Base-by-base conservation (phyloP, 2,329 filamentous ascomycete species). In the Fusarium palustre region DNA sequence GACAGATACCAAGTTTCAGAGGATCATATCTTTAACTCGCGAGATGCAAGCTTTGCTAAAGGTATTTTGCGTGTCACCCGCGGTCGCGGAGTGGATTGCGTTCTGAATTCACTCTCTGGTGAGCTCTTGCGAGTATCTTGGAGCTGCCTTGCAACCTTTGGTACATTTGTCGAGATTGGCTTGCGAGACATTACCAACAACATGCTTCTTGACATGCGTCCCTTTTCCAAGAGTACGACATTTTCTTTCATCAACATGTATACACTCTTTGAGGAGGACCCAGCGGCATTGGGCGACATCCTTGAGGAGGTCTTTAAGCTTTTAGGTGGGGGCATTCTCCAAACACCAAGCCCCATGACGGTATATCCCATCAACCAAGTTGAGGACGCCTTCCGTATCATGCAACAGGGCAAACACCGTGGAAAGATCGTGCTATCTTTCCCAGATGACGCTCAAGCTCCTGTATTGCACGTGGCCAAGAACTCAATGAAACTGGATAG, bases 151-250 rank as follows among this genome's bases (percentile, higher is more conserved):
- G 54, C 54, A 15, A 45, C 33, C 0, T 49, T 56, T 16, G 43
- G 54, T 1, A 34, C 47, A 34, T 49, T 49, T 31, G 33, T 56
- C 8, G 54, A 56, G 5, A 56, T 56, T 5, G 54, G 54, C 6
- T 31, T 30, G 46, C 25, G 45, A 7, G 43, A 56, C 31, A 28
- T 56, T 5, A 34, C 47, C 20, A 28, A 39, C 10, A 56, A 56
- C n/a, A 56, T 45, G 25, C 28, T 33, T n/a, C 28, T 49, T 9
- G 43, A 39, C 13, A 49, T 56, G 34, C 43, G 25, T 1, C 45
- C 54, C 15, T 9, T 56, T 25, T 25, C 31, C 5, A 20, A 22
- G 10, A 24, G 22, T 9, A 22, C 22, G 5, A 25, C 47, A 36
- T 47, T 15, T n/a, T 38, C 7, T 18, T 36, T 18, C 18, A 16